Base-by-base conservation (phyloP, 148 eudicot genomes). In the Arctostaphylos glauca region DNA sequence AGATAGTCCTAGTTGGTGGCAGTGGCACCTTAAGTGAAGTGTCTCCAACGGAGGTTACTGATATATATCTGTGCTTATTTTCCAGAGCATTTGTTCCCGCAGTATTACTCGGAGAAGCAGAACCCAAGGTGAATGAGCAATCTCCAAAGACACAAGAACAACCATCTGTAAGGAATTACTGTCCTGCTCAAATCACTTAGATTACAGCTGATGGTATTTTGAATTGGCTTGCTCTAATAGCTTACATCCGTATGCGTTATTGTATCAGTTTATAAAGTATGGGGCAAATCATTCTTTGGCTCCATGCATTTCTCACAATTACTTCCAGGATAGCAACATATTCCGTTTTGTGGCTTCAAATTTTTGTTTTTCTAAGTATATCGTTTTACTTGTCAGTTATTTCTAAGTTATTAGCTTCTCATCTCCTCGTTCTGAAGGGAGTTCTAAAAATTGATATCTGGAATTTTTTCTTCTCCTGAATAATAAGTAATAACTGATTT, bases 81-180 rank as follows among this genome's bases (percentile, higher is more conserved):
- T 83, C 80, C 90, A 96, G 99, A 86, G 99, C 99, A 82, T 94
- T 93, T 91, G 99, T 96, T 81, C 99, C 99, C n/a, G 99, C 98
- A 38, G 98, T 96, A 68, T 85, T 96, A 81, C 86, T 96, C 87
- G 99, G 99, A 78, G 99, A 94, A 86, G 86, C 95, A 55, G 97
- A 96, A 82, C 82, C 92, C 55, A 96, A 96, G 88, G 87, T 53
- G 77, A 90, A 86, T 85, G 98, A 96, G 78, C 96, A 91, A 85
- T 88, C 95, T 46, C 70, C 94, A 67, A 96, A 90, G 92, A 60
- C 84, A 66, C 97, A 86, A 84, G 99, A 94, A 38, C 94, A 85
- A 82, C 78, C 91, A 83, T 70, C 87, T 85, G 98, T 94, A 92
- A 88, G 94, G 78, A 81, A 53, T 68, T 64, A 54, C 46, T 31